Conservation (phyloP, 345 rosid genomes). For the Theobroma cacao region DNA sequence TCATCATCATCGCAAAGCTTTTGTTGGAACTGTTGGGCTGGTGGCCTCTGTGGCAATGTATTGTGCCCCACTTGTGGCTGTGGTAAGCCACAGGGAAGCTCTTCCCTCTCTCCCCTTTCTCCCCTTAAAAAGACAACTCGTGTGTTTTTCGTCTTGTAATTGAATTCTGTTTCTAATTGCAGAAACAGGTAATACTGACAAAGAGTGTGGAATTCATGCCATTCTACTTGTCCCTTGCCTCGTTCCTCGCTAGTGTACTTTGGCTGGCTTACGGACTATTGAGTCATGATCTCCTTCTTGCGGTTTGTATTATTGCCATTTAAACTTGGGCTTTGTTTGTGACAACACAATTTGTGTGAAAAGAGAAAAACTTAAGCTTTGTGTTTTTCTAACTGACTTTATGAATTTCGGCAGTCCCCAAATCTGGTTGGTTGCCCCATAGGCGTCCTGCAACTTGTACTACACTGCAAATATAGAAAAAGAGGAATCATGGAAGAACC, state of each 20-base stretch:
- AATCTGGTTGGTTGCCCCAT: slow-evolving; percentile 66
- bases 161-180: slow-evolving; percentile 21
- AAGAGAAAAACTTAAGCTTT: neutral
- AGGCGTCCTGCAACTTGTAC: slow-evolving; percentile 61
- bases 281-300: slow-evolving; percentile 70
- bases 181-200: slow-evolving; percentile 71
- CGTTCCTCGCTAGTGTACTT: slow-evolving; percentile 63
- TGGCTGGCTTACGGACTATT: slow-evolving; percentile 81
- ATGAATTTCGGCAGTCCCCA: slow-evolving; percentile 52
- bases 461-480: slow-evolving; percentile 65
- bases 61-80: slow-evolving; percentile 63
- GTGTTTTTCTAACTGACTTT: neutral
- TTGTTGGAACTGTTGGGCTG: slow-evolving; percentile 69
- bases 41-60: slow-evolving; percentile 69
- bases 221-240: slow-evolving; percentile 74
- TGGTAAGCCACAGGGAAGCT: too few species aligned
- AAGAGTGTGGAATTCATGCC: slow-evolving; percentile 96
- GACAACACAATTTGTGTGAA: too few species aligned
- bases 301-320: slow-evolving; percentile 41
- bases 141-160: neutral
- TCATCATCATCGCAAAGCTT: slow-evolving; percentile 60
- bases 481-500: slow-evolving; percentile 42
- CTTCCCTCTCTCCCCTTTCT: neutral
- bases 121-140: neutral
- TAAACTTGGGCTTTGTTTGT: neutral